Conservation (phyloP, 768 basidiomycete genomes). For the Coprinopsis strossmayeri region DNA sequence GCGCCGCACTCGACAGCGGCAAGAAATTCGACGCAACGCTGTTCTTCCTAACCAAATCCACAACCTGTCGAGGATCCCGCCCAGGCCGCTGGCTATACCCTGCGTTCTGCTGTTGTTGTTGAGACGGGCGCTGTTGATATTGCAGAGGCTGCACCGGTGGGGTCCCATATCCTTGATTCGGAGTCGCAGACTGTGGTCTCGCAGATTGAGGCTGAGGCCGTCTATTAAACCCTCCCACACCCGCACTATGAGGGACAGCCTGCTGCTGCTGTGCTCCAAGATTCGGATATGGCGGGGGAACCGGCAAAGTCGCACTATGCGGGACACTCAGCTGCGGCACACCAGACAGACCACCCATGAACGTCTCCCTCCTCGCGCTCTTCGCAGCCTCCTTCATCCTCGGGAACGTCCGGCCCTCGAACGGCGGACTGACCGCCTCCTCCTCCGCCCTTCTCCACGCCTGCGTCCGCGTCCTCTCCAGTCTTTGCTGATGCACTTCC, state of each 20-base stretch:
- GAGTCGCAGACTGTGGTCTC: not conserved
- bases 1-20: constrained; percentile 3
- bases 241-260: not conserved
- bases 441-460: constrained; percentile 46
- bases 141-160: not conserved
- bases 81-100: not conserved
- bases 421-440: constrained; percentile 20
- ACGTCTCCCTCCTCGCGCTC: not conserved
- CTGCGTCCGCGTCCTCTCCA: constrained; percentile 76
- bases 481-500: constrained; percentile 74
- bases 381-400: constrained; percentile 10
- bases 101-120: not conserved
- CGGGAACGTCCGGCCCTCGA: constrained; percentile 21
- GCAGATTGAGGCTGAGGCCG: not conserved
- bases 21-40: constrained; percentile 12
- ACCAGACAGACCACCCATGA: no score
- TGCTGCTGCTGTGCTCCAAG: constrained; percentile 10
- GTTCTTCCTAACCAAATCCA: constrained; percentile 50
- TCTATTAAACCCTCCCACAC: not conserved
- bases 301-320: not conserved
- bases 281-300: not conserved
- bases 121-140: not conserved
- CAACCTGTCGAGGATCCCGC: constrained; percentile 36
- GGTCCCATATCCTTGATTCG: not conserved
- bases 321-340: not conserved